Evolutionary conservation across 2,329 filamentous ascomycete genomes (phyloP).

Genomic region (Pseudopithomyces maydicus): DNA sequence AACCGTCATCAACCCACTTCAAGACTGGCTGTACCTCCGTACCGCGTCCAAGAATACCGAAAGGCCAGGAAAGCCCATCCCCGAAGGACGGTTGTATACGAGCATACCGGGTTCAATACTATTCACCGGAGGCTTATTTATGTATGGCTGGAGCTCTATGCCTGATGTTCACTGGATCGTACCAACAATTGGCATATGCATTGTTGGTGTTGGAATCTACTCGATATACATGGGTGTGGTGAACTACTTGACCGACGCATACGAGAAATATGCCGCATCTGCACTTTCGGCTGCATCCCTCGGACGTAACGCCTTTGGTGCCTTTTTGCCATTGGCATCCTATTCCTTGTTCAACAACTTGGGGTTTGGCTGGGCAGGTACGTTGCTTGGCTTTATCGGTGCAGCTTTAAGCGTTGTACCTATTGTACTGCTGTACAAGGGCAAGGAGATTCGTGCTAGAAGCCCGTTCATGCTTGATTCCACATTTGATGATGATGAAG

Average conservation of each 20-base stretch:
- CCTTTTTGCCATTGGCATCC: conserved; percentile 52
- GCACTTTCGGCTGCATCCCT: conserved; percentile 54
- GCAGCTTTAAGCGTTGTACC: conserved; percentile 47
- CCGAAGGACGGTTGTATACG: conserved; percentile 51
- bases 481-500: conserved; percentile 25
- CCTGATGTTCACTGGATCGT: conserved; percentile 41
- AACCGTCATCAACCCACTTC: conserved; percentile 47
- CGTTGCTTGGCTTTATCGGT: conserved; percentile 51
- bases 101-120: conserved; percentile 49
- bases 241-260: conserved; percentile 56
- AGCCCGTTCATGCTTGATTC: conserved; percentile 45
- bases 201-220: conserved; percentile 36
- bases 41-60: conserved; percentile 43
- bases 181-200: conserved; percentile 28
- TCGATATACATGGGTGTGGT: conserved; percentile 54
- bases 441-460: conserved; percentile 42
- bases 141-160: conserved; percentile 38
- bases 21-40: conserved; percentile 37
- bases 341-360: conserved; percentile 47
- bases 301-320: conserved; percentile 52
- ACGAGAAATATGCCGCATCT: conserved; percentile 55
- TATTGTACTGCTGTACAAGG: conserved; percentile 49
- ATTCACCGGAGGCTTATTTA: conserved; percentile 34
- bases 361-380: conserved; percentile 51
- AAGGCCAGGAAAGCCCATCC: conserved; percentile 46